These are phyloP conservation scores for Ciborinia camelliae DNA, from an alignment of 2,329 filamentous ascomycete genomes.

Conservation along the genomic window DNA sequence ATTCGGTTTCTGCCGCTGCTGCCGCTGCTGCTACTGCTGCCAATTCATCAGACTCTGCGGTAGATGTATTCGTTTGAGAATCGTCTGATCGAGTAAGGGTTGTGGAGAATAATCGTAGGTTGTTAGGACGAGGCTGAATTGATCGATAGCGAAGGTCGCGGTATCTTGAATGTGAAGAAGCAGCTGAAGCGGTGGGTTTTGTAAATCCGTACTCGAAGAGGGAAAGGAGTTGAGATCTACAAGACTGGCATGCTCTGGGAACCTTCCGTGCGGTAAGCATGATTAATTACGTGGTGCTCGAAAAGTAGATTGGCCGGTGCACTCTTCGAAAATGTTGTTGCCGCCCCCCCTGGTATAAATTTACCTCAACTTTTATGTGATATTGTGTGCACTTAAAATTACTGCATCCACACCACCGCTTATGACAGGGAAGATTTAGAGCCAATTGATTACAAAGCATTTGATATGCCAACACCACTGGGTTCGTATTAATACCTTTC, in stretches of 20 bases:
- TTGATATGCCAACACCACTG: neutral
- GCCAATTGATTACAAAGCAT: slow-evolving; percentile 6
- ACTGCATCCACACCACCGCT: neutral
- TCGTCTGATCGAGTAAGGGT: slow-evolving; percentile 22
- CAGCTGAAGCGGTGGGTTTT: slow-evolving; percentile 20
- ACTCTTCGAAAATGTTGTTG: neutral
- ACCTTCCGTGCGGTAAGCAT: slow-evolving; percentile 35
- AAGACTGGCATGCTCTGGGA: slow-evolving; percentile 37
- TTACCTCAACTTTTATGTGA: neutral
- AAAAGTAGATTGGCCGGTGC: neutral
- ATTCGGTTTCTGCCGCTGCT: slow-evolving; percentile 48
- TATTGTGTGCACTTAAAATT: neutral
- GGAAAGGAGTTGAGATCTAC: slow-evolving; percentile 37
- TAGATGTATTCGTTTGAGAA: neutral
- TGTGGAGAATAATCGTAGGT: slow-evolving; percentile 27
- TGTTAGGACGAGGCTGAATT: slow-evolving; percentile 18
- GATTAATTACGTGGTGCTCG: slow-evolving; percentile 3
- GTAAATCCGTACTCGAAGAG: slow-evolving; percentile 39
- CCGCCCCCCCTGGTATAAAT: neutral
- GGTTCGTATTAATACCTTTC: neutral
- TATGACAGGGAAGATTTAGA: neutral
- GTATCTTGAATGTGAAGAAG: slow-evolving; percentile 13
- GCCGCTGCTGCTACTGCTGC: neutral
- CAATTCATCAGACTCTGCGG: neutral
- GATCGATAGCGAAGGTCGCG: slow-evolving; percentile 21